Evolutionary conservation across 768 basidiomycete species (phyloP).

Genomic region (Sarcomyxa edulis): DNA sequence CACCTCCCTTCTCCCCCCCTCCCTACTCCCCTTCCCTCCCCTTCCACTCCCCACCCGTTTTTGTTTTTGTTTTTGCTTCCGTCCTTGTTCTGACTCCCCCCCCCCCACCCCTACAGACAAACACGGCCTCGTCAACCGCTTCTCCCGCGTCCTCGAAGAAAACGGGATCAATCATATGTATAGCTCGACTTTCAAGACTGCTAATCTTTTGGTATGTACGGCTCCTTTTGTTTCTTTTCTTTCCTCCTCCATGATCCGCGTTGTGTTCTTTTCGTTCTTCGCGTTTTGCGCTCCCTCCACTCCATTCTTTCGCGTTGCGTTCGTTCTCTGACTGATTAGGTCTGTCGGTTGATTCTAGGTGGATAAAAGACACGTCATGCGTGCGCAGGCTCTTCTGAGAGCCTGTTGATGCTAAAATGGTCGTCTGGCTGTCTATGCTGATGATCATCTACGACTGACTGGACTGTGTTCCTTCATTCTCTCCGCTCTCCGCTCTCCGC

Average conservation of each 20-base stretch:
- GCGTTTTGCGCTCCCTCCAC: too few relatives aligned
- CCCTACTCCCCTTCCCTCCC: not conserved
- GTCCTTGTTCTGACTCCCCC: too few relatives aligned
- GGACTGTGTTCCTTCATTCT: too few relatives aligned
- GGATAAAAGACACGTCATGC: slow-evolving; percentile 49
- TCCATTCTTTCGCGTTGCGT: not conserved
- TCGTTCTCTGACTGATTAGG: not conserved
- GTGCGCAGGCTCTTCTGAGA: slow-evolving; percentile 53
- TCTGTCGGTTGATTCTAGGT: slow-evolving; percentile 30
- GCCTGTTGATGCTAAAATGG: slow-evolving; percentile 52
- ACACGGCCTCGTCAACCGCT: slow-evolving; percentile 72
- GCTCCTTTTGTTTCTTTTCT: too few relatives aligned
- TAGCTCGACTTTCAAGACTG: slow-evolving; percentile 78
- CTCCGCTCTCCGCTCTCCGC: not conserved
- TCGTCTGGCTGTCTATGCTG: too few relatives aligned
- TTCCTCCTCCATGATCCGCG: slow-evolving; percentile 1
- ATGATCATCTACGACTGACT: too few relatives aligned
- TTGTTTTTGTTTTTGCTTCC: slow-evolving; percentile 3
- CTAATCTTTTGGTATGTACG: slow-evolving; percentile 68
- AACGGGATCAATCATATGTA: slow-evolving; percentile 82
- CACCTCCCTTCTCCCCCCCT: not conserved
- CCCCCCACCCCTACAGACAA: slow-evolving; percentile 50
- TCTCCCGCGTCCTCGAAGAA: slow-evolving; percentile 66
- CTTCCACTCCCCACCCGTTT: not conserved
- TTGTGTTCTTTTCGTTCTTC: too few relatives aligned